Conservation (phyloP, 768 basidiomycete genomes). For the Clitopilus passeckerianus region DNA sequence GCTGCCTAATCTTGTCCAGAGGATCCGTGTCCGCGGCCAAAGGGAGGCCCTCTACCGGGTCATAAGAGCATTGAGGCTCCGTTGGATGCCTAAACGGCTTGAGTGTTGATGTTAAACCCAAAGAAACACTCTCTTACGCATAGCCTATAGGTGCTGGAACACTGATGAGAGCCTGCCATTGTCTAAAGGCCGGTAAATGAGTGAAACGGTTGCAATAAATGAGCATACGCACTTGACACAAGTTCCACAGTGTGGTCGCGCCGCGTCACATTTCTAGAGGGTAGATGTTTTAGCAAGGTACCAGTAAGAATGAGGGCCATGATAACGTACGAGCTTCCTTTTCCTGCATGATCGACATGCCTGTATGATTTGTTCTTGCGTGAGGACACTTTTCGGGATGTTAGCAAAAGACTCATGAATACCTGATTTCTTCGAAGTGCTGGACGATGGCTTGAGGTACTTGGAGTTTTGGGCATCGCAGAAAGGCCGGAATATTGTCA, state of each 20-base stretch:
- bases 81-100: constrained; percentile 60
- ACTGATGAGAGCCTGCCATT: constrained; percentile 78
- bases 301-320: not conserved
- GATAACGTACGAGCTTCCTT: constrained; percentile 66
- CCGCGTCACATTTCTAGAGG: constrained; percentile 80
- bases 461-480: constrained; percentile 66
- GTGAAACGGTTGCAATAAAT: not conserved
- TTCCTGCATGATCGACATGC: constrained; percentile 81
- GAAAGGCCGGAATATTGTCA: not conserved
- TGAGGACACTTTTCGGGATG: not conserved
- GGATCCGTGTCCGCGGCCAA: constrained; percentile 77
- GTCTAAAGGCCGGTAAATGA: constrained; percentile 33
- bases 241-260: constrained; percentile 80
- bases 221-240: constrained; percentile 69
- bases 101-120: constrained; percentile 5
- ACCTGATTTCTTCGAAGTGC: constrained; percentile 78
- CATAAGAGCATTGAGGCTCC: constrained; percentile 82
- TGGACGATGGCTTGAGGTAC: constrained; percentile 43
- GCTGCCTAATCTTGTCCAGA: constrained; percentile 67
- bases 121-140: constrained; percentile 47
- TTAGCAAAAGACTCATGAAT: constrained; percentile 16
- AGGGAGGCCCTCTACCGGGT: constrained; percentile 78
- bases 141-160: constrained; percentile 85
- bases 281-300: not conserved
- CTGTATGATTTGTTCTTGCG: constrained; percentile 25